Percentiles rank a stretch among this genome's conserved stretches.
Evolutionary conservation across 768 basidiomycete species (phyloP).

Genomic region (Cystofilobasidium bisporidii): DNA sequence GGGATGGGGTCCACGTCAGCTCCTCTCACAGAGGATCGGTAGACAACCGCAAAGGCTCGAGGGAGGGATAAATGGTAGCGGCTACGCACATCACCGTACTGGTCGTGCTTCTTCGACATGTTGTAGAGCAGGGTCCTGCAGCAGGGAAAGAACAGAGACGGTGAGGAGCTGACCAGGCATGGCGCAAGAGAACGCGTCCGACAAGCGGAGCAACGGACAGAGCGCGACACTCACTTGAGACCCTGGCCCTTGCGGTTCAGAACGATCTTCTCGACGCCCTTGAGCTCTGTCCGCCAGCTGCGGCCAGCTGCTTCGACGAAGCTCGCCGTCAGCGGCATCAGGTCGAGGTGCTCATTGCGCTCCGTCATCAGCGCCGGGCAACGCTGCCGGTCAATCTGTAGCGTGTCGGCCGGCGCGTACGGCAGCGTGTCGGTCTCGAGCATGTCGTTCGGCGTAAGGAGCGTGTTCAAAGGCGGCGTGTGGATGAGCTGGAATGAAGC

Average conservation of each 20-base stretch:
- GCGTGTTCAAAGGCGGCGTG: constrained; percentile 19
- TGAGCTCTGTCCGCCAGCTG: constrained; percentile 22
- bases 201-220: background rate
- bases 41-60: background rate
- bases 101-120: constrained; percentile 77
- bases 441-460: constrained; percentile 21
- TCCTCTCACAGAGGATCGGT: too few species aligned
- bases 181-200: too few species aligned
- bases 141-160: constrained; percentile 32
- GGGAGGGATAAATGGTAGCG: background rate
- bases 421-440: background rate
- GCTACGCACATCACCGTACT: constrained; percentile 61
- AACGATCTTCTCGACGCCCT: background rate
- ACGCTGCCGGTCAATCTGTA: constrained; percentile 16
- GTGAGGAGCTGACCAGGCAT: too few species aligned
- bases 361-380: constrained; percentile 27
- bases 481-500: constrained; percentile 44
- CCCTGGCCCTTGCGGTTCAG: constrained; percentile 22
- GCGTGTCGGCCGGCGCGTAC: constrained; percentile 8
- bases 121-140: constrained; percentile 48
- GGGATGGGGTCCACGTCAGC: background rate
- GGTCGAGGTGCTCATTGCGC: constrained; percentile 23
- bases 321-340: constrained; percentile 40
- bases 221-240: constrained; percentile 29
- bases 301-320: constrained; percentile 28